phyloP scores from a whole-genome alignment of 2,329 filamentous ascomycete species.

The Xylariaceae sp. region DNA sequence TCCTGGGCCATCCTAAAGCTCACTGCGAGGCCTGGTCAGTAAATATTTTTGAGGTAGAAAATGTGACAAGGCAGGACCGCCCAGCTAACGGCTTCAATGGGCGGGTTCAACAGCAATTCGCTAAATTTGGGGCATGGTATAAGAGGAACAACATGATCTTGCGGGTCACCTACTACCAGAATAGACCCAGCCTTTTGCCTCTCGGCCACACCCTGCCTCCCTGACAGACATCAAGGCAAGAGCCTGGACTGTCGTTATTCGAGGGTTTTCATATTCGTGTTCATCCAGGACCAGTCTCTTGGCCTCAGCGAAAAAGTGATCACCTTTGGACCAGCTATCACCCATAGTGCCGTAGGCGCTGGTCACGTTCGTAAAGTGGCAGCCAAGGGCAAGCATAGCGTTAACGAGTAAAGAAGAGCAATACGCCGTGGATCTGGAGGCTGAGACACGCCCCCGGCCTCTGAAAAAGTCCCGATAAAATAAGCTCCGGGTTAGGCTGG shows the following conservation, averaged over 20 bases:
- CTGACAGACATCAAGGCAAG: constrained; percentile 93
- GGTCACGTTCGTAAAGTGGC: constrained; percentile 80
- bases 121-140: no score
- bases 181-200: constrained; percentile 97
- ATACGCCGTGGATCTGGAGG: constrained; percentile 60
- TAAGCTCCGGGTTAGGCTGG: constrained; percentile 78
- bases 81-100: no score
- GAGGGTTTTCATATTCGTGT: constrained; percentile 88
- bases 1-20: constrained; percentile 97
- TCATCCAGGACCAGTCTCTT: constrained; percentile 87
- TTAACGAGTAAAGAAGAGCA: constrained; percentile 91
- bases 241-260: constrained; percentile 87
- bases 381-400: constrained; percentile 87
- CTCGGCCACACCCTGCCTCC: constrained; percentile 89
- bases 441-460: constrained; percentile 57
- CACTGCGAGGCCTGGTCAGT: constrained; percentile 41
- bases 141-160: no score
- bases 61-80: no score
- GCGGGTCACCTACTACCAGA: constrained; percentile 59
- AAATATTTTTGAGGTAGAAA: no score
- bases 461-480: constrained; percentile 83
- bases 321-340: constrained; percentile 82
- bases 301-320: constrained; percentile 94
- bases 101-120: no score
- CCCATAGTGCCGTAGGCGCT: constrained; percentile 69